These are phyloP conservation scores for Henckelia pumila DNA, from an alignment of 257 asterid species.

Conservation along the genomic window DNA sequence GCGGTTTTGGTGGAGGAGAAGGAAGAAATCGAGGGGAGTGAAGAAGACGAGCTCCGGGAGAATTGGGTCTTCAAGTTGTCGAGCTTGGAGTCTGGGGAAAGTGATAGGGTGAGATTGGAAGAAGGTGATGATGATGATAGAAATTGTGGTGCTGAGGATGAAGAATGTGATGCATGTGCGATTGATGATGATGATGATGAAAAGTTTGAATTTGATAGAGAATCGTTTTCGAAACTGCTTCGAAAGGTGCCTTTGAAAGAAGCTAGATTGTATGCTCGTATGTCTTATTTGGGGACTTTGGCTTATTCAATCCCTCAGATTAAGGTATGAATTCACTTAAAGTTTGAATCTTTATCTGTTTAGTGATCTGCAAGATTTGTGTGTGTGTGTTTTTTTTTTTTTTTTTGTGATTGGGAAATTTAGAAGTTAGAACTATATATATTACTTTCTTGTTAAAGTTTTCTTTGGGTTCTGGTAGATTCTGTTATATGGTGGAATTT, in stretches of 20 bases:
- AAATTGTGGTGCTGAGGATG: slow-evolving; percentile 30
- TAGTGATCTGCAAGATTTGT: neutral
- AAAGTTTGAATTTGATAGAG: slow-evolving; percentile 52
- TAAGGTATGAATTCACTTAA: slow-evolving; percentile 48
- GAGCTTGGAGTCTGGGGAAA: slow-evolving; percentile 56
- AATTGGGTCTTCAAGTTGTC: slow-evolving; percentile 76
- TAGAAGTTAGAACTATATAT: too few species aligned
- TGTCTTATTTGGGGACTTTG: slow-evolving; percentile 82
- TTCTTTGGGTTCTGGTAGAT: neutral
- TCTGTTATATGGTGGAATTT: neutral
- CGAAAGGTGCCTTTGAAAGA: slow-evolving; percentile 72
- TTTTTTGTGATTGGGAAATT: too few species aligned
- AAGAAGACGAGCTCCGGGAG: slow-evolving; percentile 33
- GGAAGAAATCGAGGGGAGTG: slow-evolving; percentile 31
- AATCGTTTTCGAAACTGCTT: slow-evolving; percentile 75
- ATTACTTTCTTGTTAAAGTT: neutral
- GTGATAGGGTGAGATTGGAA: slow-evolving; percentile 35
- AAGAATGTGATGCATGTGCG: slow-evolving; percentile 49
- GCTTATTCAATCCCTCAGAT: slow-evolving; percentile 82
- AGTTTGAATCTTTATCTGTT: neutral
- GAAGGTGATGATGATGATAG: slow-evolving; percentile 25
- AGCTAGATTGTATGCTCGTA: slow-evolving; percentile 71
- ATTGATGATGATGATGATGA: slow-evolving; percentile 52
- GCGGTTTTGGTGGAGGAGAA: slow-evolving; percentile 59
- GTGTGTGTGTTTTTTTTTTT: too few species aligned